These are phyloP conservation scores for Hippophae tibetana DNA, from an alignment of 306 rosid genomes.

Conservation along the genomic window DNA sequence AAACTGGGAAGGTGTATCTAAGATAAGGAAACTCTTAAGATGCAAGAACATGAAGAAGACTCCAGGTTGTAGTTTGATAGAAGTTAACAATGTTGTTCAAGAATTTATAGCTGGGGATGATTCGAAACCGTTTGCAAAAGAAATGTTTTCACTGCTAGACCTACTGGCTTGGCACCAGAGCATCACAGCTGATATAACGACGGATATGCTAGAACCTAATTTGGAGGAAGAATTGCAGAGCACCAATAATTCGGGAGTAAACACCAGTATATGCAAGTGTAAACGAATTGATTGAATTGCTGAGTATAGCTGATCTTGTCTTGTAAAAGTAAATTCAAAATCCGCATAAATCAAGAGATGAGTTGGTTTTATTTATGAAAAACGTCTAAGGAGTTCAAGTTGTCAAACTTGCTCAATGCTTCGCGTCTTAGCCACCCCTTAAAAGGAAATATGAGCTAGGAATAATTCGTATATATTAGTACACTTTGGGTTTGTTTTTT, in stretches of 20 bases:
- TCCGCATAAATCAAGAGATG: neutral
- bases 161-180: neutral
- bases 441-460: no score
- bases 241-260: neutral
- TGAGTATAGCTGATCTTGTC: neutral
- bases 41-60: constrained; percentile 53
- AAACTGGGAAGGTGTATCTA: constrained; percentile 62
- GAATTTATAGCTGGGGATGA: constrained; percentile 55
- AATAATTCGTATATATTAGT: no score
- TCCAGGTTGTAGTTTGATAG: constrained; percentile 65
- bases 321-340: neutral
- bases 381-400: neutral
- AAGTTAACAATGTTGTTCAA: constrained; percentile 47
- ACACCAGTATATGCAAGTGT: neutral
- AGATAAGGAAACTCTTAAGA: constrained; percentile 51
- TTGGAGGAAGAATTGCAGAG: neutral
- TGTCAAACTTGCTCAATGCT: neutral
- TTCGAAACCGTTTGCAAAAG: constrained; percentile 23
- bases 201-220: no score
- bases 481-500: no score
- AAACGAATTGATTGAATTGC: neutral
- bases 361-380: neutral
- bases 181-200: neutral
- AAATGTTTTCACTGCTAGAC: neutral
- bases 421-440: no score